phyloP scores from a whole-genome alignment of 176 grass and related monocot genomes.

The Carex parvula region DNA sequence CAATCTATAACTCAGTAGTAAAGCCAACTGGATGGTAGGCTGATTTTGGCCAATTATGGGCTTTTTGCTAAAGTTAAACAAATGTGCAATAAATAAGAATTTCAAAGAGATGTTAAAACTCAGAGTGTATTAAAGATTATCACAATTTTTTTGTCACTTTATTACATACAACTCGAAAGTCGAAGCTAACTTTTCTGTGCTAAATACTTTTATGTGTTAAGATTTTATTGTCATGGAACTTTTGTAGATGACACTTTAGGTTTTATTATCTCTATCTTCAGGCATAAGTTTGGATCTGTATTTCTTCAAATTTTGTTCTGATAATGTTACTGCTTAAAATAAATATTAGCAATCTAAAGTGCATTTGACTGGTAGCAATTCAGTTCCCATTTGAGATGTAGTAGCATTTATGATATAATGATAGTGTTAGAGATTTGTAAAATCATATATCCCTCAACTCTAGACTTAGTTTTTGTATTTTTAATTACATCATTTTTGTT shows the following conservation, averaged over 20 bases:
- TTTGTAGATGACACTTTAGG: not conserved
- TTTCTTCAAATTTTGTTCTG: not conserved
- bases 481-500: not conserved
- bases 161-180: constrained; percentile 1
- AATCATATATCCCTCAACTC: not conserved
- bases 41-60: not conserved
- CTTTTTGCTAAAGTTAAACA: not conserved
- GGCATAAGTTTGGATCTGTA: not conserved
- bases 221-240: not conserved
- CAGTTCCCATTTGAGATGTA: constrained; percentile 4
- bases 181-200: not conserved
- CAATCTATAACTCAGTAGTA: not conserved
- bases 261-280: not conserved
- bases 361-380: not conserved
- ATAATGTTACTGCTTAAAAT: not conserved
- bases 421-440: not conserved
- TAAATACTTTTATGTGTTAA: not conserved
- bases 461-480: not conserved
- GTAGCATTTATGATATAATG: not conserved
- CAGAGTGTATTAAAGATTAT: not conserved
- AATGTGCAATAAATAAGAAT: not conserved
- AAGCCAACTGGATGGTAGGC: not conserved
- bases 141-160: not conserved
- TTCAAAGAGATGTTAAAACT: not conserved
- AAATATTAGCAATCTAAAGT: not conserved